Base-by-base conservation (phyloP, 331 rosid genomes). In the Dryas integrifolia region DNA sequence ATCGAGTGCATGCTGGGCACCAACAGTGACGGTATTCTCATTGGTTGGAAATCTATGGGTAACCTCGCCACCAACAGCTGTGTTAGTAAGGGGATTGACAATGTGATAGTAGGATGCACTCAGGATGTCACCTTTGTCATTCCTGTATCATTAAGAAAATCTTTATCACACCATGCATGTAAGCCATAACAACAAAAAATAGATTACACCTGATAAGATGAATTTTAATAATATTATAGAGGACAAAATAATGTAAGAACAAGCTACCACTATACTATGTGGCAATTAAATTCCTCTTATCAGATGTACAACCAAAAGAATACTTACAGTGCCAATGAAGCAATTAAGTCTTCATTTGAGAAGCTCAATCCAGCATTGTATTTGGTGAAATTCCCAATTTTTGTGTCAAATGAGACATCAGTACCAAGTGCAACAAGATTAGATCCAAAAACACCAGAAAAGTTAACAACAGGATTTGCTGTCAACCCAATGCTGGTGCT, bases 21-120 rank as follows among this genome's bases (percentile, higher is more conserved):
- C 98, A 44, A 90, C 67, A 2, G 92, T 92, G 70, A 92, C 73
- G 38, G 96, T 92, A 69, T 88, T 92, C 86, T 90, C 90, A 46
- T 78, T 82, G 77, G 82, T 84, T 11, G 98, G 76, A 73, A 92
- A 84, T 56, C 90, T 85, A 65, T 90, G 96, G 41, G 87, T 80
- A 2, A 87, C 85, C 86, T 90, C 98, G 4, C 90, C 98, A 50
- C 98, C 98, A 69, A 90, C 86, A 75, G 96, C 92, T 3, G 97
- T 85, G 84, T 66, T 90, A 15, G 79, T 63, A 41, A 80, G 18
- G 55, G 77, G 91, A 80, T 85, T 84, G 76, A 92, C 92, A 0
- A 45, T 60, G 53, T 92, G 98, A 79, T 88, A 88, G 79, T 88
- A 92, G 38, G 98, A 88, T 49, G 89, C 98, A 67, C 86, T 90